These are phyloP conservation scores for Copromyces sp. DNA, from an alignment of 495 filamentous ascomycete species.

Conservation along the genomic window DNA sequence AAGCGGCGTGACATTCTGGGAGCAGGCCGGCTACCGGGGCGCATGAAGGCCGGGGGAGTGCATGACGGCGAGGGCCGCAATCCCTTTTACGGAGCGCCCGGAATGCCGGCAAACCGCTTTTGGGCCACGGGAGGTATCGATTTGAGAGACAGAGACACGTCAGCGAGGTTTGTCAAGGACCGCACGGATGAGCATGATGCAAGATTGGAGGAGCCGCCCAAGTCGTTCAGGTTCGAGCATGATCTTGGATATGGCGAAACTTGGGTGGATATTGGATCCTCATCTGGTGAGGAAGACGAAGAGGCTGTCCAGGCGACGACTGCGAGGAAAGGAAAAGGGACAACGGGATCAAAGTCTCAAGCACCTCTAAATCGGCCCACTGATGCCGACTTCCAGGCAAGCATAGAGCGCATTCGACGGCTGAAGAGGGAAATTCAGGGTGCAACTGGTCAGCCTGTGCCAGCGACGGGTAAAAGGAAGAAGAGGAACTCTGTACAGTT, in stretches of 20 bases:
- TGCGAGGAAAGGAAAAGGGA: not conserved
- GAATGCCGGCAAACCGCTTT: not conserved
- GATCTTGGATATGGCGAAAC: not conserved
- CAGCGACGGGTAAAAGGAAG: not conserved
- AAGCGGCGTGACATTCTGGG: conserved; percentile 37
- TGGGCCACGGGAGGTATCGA: not conserved
- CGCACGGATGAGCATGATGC: not conserved
- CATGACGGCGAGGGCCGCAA: not conserved
- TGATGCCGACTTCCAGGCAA: not conserved
- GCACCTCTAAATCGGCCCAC: not conserved
- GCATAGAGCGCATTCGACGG: not conserved
- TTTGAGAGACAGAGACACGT: conserved; percentile 4
- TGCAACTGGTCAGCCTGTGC: not conserved
- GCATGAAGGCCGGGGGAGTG: conserved; percentile 3
- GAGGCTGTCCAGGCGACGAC: not conserved
- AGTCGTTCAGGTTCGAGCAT: conserved; percentile 13
- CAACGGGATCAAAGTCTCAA: not conserved
- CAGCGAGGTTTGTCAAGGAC: conserved; percentile 1
- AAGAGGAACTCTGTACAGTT: not conserved
- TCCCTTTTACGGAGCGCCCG: conserved; percentile 9
- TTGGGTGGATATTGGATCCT: not conserved
- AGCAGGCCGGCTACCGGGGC: conserved; percentile 29
- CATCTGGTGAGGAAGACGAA: not conserved
- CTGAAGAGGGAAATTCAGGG: not conserved
- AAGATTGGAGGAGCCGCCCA: not conserved